Percentiles rank a stretch among this genome's conserved stretches.
These are phyloP conservation scores for Ogataea parapolymorpha DNA, from an alignment of 805 yeast genomes.

Conservation along the genomic window DNA sequence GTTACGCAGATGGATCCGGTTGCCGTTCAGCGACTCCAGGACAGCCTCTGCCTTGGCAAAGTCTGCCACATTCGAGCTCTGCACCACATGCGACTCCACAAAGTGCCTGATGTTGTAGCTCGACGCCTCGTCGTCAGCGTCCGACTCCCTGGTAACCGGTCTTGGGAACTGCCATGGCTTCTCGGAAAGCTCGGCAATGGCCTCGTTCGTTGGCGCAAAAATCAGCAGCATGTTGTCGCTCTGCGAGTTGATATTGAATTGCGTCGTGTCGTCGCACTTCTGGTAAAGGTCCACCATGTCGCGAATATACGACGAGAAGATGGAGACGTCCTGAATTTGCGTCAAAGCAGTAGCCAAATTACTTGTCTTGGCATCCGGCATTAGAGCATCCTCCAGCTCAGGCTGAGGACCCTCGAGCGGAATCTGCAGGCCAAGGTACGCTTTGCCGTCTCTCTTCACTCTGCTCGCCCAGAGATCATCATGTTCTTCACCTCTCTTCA, in stretches of 20 bases:
- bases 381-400: slow-evolving; percentile 17
- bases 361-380: slow-evolving; percentile 26
- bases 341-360: slow-evolving; percentile 39
- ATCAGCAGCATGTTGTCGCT: slow-evolving; percentile 40
- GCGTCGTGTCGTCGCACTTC: slow-evolving; percentile 40
- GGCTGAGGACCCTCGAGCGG: slow-evolving; percentile 1
- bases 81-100: slow-evolving; percentile 60
- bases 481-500: too few species aligned
- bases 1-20: slow-evolving; percentile 36
- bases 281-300: slow-evolving; percentile 49
- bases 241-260: slow-evolving; percentile 23
- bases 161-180: slow-evolving; percentile 87
- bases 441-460: slow-evolving; percentile 9
- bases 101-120: slow-evolving; percentile 53
- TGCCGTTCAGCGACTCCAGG: slow-evolving; percentile 33
- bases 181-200: slow-evolving; percentile 43
- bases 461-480: too few species aligned
- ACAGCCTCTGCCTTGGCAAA: slow-evolving; percentile 25
- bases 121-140: slow-evolving; percentile 47
- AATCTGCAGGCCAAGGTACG: slow-evolving; percentile 4
- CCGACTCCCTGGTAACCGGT: slow-evolving; percentile 38
- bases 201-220: slow-evolving; percentile 69
- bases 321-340: slow-evolving; percentile 43
- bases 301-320: slow-evolving; percentile 70
- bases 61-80: slow-evolving; percentile 23